Conservation (phyloP, 805 yeast genomes). For the Candida vaughaniae region DNA sequence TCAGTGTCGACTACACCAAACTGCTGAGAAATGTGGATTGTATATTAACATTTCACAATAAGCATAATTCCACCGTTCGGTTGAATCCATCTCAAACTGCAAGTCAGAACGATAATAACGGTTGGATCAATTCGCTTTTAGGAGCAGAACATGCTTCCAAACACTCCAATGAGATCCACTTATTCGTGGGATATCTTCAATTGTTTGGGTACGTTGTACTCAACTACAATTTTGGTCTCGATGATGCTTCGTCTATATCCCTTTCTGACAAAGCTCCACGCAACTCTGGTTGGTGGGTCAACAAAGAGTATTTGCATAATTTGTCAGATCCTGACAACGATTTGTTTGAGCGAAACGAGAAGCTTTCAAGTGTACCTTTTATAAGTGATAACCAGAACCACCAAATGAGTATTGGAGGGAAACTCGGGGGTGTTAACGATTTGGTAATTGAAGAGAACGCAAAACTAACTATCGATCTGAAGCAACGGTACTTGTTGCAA, state of each 20-base stretch:
- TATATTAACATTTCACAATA: constrained; percentile 22
- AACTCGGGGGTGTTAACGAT: constrained; percentile 37
- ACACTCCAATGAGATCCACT: constrained; percentile 1
- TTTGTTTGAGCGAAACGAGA: constrained; percentile 19
- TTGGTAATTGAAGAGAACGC: constrained; percentile 21
- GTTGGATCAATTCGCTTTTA: constrained; percentile 36
- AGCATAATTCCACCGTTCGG: constrained; percentile 11
- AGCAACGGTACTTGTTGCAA: constrained; percentile 25
- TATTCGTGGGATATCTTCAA: constrained; percentile 39
- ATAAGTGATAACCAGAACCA: constrained; percentile 12
- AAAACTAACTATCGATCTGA: constrained; percentile 18
- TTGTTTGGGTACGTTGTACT: constrained; percentile 38
- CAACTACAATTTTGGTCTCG: constrained; percentile 31
- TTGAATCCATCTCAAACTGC: constrained; percentile 15
- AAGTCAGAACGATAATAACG: too few species aligned
- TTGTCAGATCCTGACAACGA: constrained; percentile 23
- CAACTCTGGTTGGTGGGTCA: constrained; percentile 33
- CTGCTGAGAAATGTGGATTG: constrained; percentile 19
- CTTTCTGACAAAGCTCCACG: constrained; percentile 13
- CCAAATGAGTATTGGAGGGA: constrained; percentile 29
- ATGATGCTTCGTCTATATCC: constrained; percentile 9
- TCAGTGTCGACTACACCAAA: constrained; percentile 18
- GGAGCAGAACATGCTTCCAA: background rate
- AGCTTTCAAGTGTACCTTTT: constrained; percentile 12
- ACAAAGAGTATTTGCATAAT: constrained; percentile 29